A percentile compares a stretch with the other conserved stretches of the same genome.
Evolutionary conservation across 1,139 yeast genomes (phyloP).

Genomic region (Kodamaea alishanica): DNA sequence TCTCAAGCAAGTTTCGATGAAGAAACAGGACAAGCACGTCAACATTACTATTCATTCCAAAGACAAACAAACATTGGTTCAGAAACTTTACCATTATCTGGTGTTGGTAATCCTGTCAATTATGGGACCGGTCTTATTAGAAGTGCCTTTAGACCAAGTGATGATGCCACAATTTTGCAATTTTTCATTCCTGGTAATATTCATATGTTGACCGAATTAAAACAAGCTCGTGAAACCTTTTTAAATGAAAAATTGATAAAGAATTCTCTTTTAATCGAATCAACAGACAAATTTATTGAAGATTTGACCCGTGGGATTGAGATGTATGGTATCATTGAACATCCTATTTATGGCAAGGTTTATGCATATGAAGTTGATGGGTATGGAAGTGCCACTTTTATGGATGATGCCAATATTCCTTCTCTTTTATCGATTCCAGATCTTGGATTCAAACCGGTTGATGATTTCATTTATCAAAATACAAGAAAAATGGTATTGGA

Average conservation of each 20-base stretch:
- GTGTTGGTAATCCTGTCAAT: constrained; percentile 82
- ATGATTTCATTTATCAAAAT: constrained; percentile 65
- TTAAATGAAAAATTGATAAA: constrained; percentile 14
- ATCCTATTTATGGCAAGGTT: constrained; percentile 68
- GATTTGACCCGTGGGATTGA: constrained; percentile 55
- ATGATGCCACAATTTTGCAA: constrained; percentile 80
- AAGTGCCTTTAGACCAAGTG: constrained; percentile 89
- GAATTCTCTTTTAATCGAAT: constrained; percentile 12
- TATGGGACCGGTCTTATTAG: constrained; percentile 66
- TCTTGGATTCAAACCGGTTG: constrained; percentile 55
- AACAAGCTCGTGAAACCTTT: constrained; percentile 22
- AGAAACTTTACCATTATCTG: constrained; percentile 74
- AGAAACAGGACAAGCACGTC: constrained; percentile 49
- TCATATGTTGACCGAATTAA: constrained; percentile 64
- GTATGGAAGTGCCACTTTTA: constrained; percentile 64
- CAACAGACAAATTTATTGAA: constrained; percentile 34
- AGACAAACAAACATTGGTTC: constrained; percentile 73
- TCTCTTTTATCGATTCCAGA: constrained; percentile 80
- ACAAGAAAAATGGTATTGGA: constrained; percentile 75
- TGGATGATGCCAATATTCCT: constrained; percentile 93
- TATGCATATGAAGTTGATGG: constrained; percentile 91
- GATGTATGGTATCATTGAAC: constrained; percentile 60
- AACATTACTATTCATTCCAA: constrained; percentile 61
- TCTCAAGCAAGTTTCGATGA: constrained; percentile 59
- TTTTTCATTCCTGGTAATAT: constrained; percentile 86